Conservation (phyloP, 2,329 filamentous ascomycete genomes). For the Endothia cerciana region DNA sequence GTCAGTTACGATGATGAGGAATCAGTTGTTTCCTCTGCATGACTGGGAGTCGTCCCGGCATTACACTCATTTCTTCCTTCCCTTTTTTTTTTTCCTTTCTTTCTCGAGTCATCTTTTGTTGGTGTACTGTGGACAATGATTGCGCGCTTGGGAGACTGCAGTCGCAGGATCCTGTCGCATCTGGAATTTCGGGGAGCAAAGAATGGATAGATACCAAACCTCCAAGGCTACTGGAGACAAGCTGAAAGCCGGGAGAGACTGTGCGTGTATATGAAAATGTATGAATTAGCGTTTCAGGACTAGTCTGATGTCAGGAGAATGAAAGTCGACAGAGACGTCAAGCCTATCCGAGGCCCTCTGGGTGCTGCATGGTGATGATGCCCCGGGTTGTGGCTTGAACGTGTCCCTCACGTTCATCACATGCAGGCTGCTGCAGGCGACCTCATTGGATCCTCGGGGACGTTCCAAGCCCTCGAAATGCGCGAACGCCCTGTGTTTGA, state of each 20-base stretch:
- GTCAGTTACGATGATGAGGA: slow-evolving; percentile 41
- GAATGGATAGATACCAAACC: slow-evolving; percentile 19
- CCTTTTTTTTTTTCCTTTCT: neutral
- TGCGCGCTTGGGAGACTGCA: neutral
- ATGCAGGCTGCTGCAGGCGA: neutral
- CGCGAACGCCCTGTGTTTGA: neutral
- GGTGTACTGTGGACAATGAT: neutral
- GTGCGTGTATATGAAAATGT: slow-evolving; percentile 1
- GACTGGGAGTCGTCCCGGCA: neutral
- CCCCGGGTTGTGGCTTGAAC: neutral
- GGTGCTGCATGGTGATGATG: slow-evolving; percentile 1
- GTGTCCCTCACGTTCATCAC: neutral
- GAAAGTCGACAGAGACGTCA: neutral
- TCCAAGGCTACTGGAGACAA: slow-evolving; percentile 13
- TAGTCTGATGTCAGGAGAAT: slow-evolving; percentile 11
- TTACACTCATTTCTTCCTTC: neutral
- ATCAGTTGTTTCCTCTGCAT: neutral
- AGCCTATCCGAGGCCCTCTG: neutral
- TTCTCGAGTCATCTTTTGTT: neutral
- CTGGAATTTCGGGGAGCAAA: neutral
- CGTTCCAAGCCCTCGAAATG: neutral
- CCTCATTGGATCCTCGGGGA: slow-evolving; percentile 7
- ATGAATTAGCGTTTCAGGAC: slow-evolving; percentile 8
- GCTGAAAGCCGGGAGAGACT: neutral
- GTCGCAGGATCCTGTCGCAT: neutral